phyloP scores from a whole-genome alignment of 768 basidiomycete genomes.

The Pleurotus cornucopiae region DNA sequence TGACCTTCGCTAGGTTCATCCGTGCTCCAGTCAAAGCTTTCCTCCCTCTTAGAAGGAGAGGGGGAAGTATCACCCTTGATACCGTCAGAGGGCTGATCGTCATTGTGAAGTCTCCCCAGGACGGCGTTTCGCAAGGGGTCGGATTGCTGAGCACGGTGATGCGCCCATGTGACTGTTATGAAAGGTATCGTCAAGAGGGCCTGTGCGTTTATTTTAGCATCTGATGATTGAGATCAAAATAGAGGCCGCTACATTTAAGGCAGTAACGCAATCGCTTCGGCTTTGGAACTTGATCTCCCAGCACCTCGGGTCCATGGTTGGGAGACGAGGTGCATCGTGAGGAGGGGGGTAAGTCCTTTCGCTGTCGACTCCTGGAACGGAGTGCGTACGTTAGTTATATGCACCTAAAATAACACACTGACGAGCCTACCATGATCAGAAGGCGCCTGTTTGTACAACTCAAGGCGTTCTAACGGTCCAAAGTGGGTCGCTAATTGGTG shows the following conservation, averaged over 20 bases:
- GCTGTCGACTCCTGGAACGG: neutral
- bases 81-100: too few species aligned
- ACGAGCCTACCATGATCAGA: slow-evolving; percentile 12
- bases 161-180: slow-evolving; percentile 77
- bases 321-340: slow-evolving; percentile 52
- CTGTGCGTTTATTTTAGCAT: slow-evolving; percentile 29
- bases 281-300: slow-evolving; percentile 82
- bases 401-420: neutral
- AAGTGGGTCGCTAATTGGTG: slow-evolving; percentile 52
- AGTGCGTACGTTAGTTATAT: too few species aligned
- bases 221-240: neutral
- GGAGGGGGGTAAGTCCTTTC: slow-evolving; percentile 37
- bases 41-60: too few species aligned
- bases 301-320: slow-evolving; percentile 53
- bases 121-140: too few species aligned
- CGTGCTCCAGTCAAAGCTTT: slow-evolving; percentile 3
- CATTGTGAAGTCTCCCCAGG: too few species aligned
- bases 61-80: too few species aligned
- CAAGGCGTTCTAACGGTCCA: slow-evolving; percentile 60
- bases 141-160: slow-evolving; percentile 37
- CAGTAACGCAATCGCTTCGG: slow-evolving; percentile 70
- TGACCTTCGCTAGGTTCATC: neutral
- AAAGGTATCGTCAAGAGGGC: slow-evolving; percentile 68
- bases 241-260: slow-evolving; percentile 49
- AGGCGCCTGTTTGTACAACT: slow-evolving; percentile 19